These are phyloP conservation scores for Colletotrichum theobromicola DNA, from an alignment of 2,329 filamentous ascomycete genomes.

Conservation along the genomic window DNA sequence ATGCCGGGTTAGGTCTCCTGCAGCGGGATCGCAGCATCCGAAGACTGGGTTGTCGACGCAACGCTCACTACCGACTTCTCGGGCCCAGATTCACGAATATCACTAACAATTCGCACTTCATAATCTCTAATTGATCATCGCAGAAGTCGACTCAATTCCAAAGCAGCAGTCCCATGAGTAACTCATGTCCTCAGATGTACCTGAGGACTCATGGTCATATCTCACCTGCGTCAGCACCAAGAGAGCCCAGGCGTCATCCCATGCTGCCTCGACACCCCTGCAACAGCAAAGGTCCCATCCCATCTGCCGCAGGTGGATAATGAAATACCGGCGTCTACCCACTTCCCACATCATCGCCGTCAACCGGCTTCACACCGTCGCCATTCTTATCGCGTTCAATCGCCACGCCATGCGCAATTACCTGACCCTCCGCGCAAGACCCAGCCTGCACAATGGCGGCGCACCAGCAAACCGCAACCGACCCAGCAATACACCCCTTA, in stretches of 20 bases:
- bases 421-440: background rate
- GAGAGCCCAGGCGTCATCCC: background rate
- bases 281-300: background rate
- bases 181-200: background rate
- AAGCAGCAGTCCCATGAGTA: accelerated
- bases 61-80: background rate
- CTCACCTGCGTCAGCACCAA: background rate
- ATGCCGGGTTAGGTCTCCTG: background rate
- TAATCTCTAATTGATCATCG: accelerated
- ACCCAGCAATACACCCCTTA: background rate
- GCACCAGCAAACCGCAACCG: background rate
- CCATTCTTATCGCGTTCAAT: accelerated
- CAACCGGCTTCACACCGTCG: background rate
- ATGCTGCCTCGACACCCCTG: background rate
- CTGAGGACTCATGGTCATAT: background rate
- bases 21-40: background rate
- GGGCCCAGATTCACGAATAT: background rate
- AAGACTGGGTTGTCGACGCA: background rate
- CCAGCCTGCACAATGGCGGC: background rate
- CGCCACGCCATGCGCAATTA: background rate
- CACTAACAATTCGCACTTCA: background rate
- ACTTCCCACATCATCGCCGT: background rate
- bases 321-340: background rate
- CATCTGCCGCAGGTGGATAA: background rate
- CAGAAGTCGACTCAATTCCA: background rate